Base-by-base conservation (phyloP, 768 basidiomycete species). In the Mycena rosella region DNA sequence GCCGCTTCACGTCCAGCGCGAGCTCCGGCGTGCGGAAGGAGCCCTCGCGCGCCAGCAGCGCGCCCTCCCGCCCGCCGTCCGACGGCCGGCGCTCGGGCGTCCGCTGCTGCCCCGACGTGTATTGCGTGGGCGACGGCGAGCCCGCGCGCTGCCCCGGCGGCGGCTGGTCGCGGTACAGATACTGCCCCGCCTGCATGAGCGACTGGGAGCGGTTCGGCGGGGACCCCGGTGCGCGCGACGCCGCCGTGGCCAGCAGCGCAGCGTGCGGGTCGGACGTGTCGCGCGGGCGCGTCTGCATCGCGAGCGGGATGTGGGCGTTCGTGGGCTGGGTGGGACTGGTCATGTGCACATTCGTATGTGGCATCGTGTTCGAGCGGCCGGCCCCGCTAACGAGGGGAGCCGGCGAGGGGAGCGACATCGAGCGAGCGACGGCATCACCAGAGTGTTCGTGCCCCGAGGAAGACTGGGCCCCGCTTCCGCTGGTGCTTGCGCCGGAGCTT, bases 241-340 rank as follows among this genome's bases (percentile, higher is more conserved):
- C 70, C 9, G 70, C 70, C 0, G 58, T 29, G 1, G 59, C 63
- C 6, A 71, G 65, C 10, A 71, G 53, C 38, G 52, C 62, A 14
- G 63, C 42, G 6, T 44, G 66, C 20, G 69, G 62, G 51, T 67
- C 69, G 26, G 69, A 71, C 42, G 42, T 29, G 13, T 70, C 52
- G 10, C 69, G 49, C 26, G 65, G 52, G 17, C 69, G 56, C 11
- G 60, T 48, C 58, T 67, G 69, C 65, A 71, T 71, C 10, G 69
- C 69, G 17, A 71, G 58, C 9, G 69, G 69, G 30, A 71, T 71
- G 53, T 71, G 69, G 11, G 69, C 40, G 48, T 67, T 71, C 13
- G 60, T 53, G 14, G 38, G 44, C 34, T n/a, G 44, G 44, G n/a
- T n/a, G n/a, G n/a, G n/a, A n/a, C n/a, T n/a, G n/a, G n/a, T n/a